These are phyloP conservation scores for Neotropicomus parvogracilis DNA, from an alignment of 1,284 basidiomycete species.

Conservation along the genomic window DNA sequence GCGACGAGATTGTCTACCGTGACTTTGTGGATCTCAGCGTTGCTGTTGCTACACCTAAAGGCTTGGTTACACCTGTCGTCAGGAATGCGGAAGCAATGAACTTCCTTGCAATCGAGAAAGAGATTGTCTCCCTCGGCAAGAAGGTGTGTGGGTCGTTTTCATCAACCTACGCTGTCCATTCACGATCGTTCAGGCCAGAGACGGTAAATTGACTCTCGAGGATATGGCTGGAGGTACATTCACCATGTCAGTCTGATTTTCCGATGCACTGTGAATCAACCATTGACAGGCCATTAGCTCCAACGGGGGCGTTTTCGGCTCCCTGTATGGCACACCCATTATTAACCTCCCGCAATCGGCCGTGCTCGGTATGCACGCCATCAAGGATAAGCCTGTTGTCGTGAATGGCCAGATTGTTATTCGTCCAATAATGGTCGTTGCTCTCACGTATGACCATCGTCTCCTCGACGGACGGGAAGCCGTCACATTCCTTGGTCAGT, in stretches of 20 bases:
- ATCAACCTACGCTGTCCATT: constrained; percentile 7
- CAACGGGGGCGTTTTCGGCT: constrained; percentile 98
- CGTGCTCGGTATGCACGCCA: constrained; percentile 94
- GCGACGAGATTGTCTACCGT: constrained; percentile 91
- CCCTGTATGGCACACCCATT: constrained; percentile 93
- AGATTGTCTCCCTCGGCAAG: constrained; percentile 86
- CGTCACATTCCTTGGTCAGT: constrained; percentile 93
- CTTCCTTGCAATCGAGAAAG: constrained; percentile 90
- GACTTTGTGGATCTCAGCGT: constrained; percentile 95
- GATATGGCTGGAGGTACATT: constrained; percentile 97
- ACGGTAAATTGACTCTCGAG: constrained; percentile 92
- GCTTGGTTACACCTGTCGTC: constrained; percentile 94
- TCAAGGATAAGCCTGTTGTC: constrained; percentile 93
- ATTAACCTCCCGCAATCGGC: constrained; percentile 97
- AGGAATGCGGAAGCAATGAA: constrained; percentile 87
- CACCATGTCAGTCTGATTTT: constrained; percentile 72
- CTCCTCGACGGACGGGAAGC: constrained; percentile 95
- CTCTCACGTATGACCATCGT: constrained; percentile 94
- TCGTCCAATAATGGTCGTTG: constrained; percentile 94
- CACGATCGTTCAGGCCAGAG: constrained; percentile 64
- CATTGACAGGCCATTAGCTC: constrained; percentile 53
- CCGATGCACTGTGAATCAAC: neutral
- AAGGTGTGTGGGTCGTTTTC: constrained; percentile 55
- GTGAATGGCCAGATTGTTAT: constrained; percentile 94
- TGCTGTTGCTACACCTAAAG: constrained; percentile 96